Percentiles rank a stretch among this genome's conserved stretches.
Conservation (phyloP, 306 rosid genomes). For the Cucurbita moschata region DNA sequence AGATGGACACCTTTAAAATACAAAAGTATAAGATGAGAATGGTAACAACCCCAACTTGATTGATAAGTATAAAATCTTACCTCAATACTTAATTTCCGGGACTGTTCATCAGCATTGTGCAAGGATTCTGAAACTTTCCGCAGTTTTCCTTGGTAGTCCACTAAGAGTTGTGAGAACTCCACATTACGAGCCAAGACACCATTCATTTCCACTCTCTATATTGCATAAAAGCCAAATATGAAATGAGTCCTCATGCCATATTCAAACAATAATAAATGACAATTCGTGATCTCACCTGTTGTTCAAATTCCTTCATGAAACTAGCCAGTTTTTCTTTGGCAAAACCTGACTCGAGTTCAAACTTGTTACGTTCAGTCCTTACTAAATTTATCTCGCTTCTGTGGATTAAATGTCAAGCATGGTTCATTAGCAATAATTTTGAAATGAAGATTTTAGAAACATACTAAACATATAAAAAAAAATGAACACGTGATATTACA, state of each 20-base stretch:
- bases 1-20: constrained; percentile 40
- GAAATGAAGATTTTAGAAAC: background rate
- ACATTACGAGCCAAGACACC: constrained; percentile 64
- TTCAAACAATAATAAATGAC: background rate
- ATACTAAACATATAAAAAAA: background rate
- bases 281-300: constrained; percentile 31
- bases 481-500: background rate
- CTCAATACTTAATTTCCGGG: constrained; percentile 73
- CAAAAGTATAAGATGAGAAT: background rate
- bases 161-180: constrained; percentile 70
- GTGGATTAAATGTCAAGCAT: constrained; percentile 1
- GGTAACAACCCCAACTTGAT: background rate
- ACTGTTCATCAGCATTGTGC: constrained; percentile 50
- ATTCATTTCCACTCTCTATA: constrained; percentile 55
- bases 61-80: constrained; percentile 19
- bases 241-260: background rate
- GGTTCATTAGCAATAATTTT: background rate
- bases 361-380: constrained; percentile 66
- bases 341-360: constrained; percentile 54
- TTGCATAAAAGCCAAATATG: constrained; percentile 1
- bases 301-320: constrained; percentile 59
- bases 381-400: constrained; percentile 57
- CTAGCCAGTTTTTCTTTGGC: constrained; percentile 62
- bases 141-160: constrained; percentile 69
- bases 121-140: constrained; percentile 77